Evolutionary conservation across 169 alveolate species (phyloP).

Genomic region (Cyclospora cayetanensis): DNA sequence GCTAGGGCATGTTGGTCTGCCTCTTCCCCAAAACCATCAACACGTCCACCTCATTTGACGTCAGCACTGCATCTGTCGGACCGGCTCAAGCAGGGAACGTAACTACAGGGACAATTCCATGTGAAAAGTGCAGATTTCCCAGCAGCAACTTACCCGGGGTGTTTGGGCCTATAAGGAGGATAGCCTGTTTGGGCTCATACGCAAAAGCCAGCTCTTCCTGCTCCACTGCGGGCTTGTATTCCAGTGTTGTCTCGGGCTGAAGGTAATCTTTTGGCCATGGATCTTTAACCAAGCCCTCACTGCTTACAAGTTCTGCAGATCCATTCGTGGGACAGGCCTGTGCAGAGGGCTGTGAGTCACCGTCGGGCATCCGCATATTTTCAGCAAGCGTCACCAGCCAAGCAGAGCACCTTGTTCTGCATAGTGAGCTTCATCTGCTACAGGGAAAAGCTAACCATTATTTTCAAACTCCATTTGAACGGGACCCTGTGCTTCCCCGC

Average conservation of each 20-base stretch:
- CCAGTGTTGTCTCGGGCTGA: neutral
- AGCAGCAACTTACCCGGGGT: slow-evolving; percentile 42
- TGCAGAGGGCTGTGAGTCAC: too few relatives aligned
- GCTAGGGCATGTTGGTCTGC: neutral
- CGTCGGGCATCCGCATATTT: too few relatives aligned
- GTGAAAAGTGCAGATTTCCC: neutral
- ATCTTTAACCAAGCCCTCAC: slow-evolving; percentile 10
- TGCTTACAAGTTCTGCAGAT: neutral
- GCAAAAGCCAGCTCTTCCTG: slow-evolving; percentile 58
- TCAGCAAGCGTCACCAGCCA: too few relatives aligned
- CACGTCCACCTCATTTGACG: too few relatives aligned
- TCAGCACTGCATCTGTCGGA: too few relatives aligned
- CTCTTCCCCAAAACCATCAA: neutral
- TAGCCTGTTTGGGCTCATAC: slow-evolving; percentile 56
- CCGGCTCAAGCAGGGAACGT: too few relatives aligned
- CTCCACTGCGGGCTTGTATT: slow-evolving; percentile 9
- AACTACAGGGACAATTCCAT: too few relatives aligned
- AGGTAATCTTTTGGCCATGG: slow-evolving; percentile 12
- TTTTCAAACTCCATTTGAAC: too few relatives aligned
- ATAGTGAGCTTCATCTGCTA: neutral
- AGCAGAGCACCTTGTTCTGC: too few relatives aligned
- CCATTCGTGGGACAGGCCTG: neutral
- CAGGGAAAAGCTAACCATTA: neutral
- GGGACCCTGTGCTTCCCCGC: too few relatives aligned
- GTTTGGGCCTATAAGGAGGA: slow-evolving; percentile 59